These are phyloP conservation scores for Steccherinum ochraceum DNA, from an alignment of 768 basidiomycete genomes.

Conservation along the genomic window DNA sequence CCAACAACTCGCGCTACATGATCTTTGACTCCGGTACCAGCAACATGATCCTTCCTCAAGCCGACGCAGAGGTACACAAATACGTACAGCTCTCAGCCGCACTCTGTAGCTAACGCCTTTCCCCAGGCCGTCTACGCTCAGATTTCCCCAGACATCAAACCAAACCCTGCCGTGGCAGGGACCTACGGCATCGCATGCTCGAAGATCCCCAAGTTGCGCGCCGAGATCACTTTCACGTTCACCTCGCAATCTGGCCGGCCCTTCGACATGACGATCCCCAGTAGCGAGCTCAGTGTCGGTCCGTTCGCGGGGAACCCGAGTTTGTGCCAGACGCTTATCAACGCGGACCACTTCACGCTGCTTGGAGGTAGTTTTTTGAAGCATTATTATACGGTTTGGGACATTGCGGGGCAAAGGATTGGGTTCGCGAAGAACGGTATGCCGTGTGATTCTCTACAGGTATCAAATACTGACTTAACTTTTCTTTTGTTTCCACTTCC, in stretches of 20 bases:
- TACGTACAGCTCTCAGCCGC: neutral
- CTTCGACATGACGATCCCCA: conserved; percentile 52
- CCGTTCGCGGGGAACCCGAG: conserved; percentile 43
- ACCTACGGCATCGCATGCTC: conserved; percentile 48
- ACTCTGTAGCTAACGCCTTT: too few species aligned
- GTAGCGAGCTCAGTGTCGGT: conserved; percentile 47
- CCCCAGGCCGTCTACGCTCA: conserved; percentile 44
- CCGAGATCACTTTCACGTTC: conserved; percentile 45
- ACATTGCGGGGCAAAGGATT: conserved; percentile 40
- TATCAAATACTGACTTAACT: too few species aligned
- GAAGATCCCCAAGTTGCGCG: conserved; percentile 37
- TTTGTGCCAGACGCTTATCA: conserved; percentile 50
- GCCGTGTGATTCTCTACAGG: too few species aligned
- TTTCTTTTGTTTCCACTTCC: too few species aligned
- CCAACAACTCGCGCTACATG: conserved; percentile 33
- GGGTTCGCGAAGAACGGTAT: conserved; percentile 40
- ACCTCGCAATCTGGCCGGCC: conserved; percentile 38
- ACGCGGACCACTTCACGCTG: conserved; percentile 41
- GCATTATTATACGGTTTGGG: conserved; percentile 54
- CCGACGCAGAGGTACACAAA: conserved; percentile 34
- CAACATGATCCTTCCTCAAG: conserved; percentile 44
- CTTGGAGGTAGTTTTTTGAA: conserved; percentile 50
- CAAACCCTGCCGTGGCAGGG: conserved; percentile 40
- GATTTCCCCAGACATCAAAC: conserved; percentile 49
- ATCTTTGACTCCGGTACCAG: conserved; percentile 54